Conservation (phyloP, 257 asterid species). For the Fraxinus pennsylvanica region DNA sequence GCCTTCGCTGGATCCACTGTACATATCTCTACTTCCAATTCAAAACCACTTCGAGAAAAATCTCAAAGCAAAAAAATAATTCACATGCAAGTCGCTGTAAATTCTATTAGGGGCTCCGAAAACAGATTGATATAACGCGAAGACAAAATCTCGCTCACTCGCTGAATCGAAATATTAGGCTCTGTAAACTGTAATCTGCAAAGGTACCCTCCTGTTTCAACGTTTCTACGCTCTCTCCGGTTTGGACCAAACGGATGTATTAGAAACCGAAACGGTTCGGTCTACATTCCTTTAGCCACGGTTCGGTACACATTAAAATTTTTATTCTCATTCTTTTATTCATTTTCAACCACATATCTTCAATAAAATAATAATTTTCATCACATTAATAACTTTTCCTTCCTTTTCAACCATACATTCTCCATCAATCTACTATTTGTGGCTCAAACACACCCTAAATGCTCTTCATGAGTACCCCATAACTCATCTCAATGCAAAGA, state of each 20-base stretch:
- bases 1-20: conserved; percentile 73
- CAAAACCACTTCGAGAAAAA: background rate
- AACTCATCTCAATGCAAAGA: background rate
- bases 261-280: background rate
- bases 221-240: background rate
- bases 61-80: background rate
- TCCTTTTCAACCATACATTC: no score
- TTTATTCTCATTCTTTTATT: no score
- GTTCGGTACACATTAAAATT: no score
- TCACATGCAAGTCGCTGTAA: background rate
- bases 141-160: background rate
- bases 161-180: background rate
- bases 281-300: no score
- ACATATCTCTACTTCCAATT: conserved; percentile 45
- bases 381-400: no score
- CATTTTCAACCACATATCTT: no score
- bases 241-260: background rate
- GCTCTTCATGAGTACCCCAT: background rate
- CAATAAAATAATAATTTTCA: no score
- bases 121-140: background rate
- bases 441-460: no score
- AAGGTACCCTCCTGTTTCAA: background rate
- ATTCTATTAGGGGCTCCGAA: background rate
- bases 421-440: no score
- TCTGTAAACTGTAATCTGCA: background rate